phyloP scores from a whole-genome alignment of 2,329 filamentous ascomycete genomes.

The Ophiocordyceps polyrhachis-furcata region DNA sequence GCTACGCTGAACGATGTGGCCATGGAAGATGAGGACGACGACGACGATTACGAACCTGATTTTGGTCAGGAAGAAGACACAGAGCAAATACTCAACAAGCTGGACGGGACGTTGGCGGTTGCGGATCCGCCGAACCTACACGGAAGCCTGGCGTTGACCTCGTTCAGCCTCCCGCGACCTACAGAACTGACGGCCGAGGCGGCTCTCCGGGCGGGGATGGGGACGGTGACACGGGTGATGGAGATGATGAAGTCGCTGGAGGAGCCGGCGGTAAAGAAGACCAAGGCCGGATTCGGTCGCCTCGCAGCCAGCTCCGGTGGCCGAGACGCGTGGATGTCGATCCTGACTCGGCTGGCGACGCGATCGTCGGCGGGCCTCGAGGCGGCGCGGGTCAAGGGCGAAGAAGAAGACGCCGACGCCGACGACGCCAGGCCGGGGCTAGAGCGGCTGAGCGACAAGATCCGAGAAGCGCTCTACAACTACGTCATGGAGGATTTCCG shows the following conservation, averaged over 20 bases:
- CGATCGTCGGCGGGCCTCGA: constrained; percentile 56
- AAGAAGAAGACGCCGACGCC: constrained; percentile 45
- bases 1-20: constrained; percentile 30
- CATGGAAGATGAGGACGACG: constrained; percentile 66
- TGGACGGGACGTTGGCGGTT: constrained; percentile 48
- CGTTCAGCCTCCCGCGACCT: constrained; percentile 65
- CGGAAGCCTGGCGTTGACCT: constrained; percentile 43
- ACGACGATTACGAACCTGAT: constrained; percentile 77
- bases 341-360: constrained; percentile 72
- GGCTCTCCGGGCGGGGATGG: constrained; percentile 54
- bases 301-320: constrained; percentile 72
- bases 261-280: constrained; percentile 40
- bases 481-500: constrained; percentile 90
- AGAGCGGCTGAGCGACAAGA: constrained; percentile 42
- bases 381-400: constrained; percentile 34
- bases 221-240: constrained; percentile 60
- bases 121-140: constrained; percentile 12
- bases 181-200: constrained; percentile 54
- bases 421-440: constrained; percentile 24
- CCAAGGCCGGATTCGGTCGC: constrained; percentile 59
- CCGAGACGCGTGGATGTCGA: constrained; percentile 76
- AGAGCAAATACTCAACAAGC: constrained; percentile 60
- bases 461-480: constrained; percentile 63
- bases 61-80: constrained; percentile 60
- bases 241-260: constrained; percentile 58